A percentile compares a stretch with the other conserved stretches of the same genome.
Conservation (phyloP, 2,329 filamentous ascomycete species). For the Aureobasidium mangrovei region DNA sequence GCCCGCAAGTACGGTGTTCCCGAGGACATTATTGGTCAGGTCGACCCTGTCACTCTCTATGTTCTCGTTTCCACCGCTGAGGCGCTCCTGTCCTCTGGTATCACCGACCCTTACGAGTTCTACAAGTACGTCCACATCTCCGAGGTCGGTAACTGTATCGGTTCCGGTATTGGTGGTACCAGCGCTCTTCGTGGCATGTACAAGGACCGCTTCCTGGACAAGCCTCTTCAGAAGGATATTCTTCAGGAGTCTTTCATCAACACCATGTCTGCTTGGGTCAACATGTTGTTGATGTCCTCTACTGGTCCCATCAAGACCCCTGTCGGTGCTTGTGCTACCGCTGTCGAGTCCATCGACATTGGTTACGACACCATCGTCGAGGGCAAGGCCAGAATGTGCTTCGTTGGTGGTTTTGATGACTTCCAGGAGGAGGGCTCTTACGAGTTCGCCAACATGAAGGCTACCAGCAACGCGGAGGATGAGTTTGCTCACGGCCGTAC, state of each 20-base stretch:
- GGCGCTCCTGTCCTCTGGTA: constrained; percentile 81
- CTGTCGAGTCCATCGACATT: constrained; percentile 94
- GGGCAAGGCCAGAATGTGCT: constrained; percentile 93
- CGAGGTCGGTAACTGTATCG: constrained; percentile 95
- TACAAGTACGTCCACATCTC: constrained; percentile 99
- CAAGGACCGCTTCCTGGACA: constrained; percentile 93
- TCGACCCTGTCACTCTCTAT: constrained; percentile 92
- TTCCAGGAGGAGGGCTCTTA: constrained; percentile 99
- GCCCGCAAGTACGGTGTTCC: constrained; percentile 93
- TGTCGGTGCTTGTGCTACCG: constrained; percentile 92
- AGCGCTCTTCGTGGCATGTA: constrained; percentile 94
- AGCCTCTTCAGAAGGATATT: constrained; percentile 96
- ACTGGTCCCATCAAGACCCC: constrained; percentile 98
- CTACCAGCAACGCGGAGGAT: constrained; percentile 94
- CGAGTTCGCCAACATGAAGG: constrained; percentile 99
- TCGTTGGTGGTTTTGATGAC: constrained; percentile 98
- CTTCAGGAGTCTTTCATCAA: constrained; percentile 99
- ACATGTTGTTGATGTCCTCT: constrained; percentile 95
- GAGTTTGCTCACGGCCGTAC: constrained; percentile 94
- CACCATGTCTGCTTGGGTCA: constrained; percentile 99
- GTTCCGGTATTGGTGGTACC: constrained; percentile 95
- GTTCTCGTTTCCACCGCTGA: constrained; percentile 92
- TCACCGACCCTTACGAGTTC: constrained; percentile 98
- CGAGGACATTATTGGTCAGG: constrained; percentile 94
- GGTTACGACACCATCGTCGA: constrained; percentile 98